phyloP scores from a whole-genome alignment of 2,329 filamentous ascomycete species.

The Nannizziopsis arthrosporioides region DNA sequence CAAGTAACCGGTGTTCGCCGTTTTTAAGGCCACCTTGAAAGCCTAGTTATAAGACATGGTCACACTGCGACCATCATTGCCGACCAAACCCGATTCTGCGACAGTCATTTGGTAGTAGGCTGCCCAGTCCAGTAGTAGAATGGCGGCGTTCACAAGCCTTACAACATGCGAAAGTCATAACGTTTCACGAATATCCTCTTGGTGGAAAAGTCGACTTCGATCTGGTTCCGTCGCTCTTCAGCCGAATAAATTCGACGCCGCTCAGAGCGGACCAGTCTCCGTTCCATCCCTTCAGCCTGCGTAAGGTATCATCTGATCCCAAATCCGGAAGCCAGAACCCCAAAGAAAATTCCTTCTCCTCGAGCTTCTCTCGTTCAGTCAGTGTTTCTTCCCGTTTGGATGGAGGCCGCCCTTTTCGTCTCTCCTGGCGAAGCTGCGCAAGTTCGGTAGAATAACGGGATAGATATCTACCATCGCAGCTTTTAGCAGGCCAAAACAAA shows the following conservation, averaged over 20 bases:
- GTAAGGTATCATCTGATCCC: slow-evolving; percentile 52
- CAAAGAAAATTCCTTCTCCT: slow-evolving; percentile 67
- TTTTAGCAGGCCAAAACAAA: no score
- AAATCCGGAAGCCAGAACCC: slow-evolving; percentile 78
- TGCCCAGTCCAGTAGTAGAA: no score
- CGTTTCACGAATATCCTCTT: slow-evolving; percentile 40
- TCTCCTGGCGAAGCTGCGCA: slow-evolving; percentile 44
- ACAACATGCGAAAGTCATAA: not conserved
- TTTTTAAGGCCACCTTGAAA: no score
- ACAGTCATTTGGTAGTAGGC: no score
- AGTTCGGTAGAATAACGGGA: slow-evolving; percentile 29
- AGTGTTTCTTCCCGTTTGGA: slow-evolving; percentile 66
- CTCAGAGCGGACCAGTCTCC: slow-evolving; percentile 72
- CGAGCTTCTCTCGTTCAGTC: slow-evolving; percentile 55
- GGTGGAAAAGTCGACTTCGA: slow-evolving; percentile 71
- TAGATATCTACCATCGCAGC: slow-evolving; percentile 24
- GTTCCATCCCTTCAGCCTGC: slow-evolving; percentile 61
- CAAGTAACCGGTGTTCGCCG: no score
- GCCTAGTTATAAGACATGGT: no score
- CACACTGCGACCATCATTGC: no score
- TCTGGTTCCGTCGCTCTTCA: slow-evolving; percentile 53
- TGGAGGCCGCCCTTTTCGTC: slow-evolving; percentile 67
- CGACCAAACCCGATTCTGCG: no score
- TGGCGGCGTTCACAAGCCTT: no score
- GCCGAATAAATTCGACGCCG: slow-evolving; percentile 62